Evolutionary conservation across 495 filamentous ascomycete species (phyloP).

Genomic region (Tuber magnatum): DNA sequence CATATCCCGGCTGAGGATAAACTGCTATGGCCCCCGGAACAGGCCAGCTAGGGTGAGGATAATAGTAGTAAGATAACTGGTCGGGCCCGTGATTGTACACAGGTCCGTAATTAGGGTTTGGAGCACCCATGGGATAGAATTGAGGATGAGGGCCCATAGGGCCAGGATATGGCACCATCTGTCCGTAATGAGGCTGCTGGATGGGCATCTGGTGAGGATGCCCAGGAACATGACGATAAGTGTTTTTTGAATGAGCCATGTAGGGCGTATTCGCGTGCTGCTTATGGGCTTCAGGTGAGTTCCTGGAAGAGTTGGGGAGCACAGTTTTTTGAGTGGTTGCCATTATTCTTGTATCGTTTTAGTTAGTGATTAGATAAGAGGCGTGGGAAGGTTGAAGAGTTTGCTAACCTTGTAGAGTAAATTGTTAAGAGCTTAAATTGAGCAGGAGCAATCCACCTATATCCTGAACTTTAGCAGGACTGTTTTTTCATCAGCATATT

Average conservation of each 20-base stretch:
- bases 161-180: constrained; percentile 23
- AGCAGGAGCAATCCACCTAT: neutral
- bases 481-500: neutral
- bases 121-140: constrained; percentile 28
- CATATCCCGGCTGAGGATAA: constrained; percentile 33
- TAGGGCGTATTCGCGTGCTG: constrained; percentile 12
- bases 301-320: constrained; percentile 21
- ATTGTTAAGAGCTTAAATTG: constrained; percentile 7
- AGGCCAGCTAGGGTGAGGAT: constrained; percentile 44
- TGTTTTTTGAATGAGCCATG: constrained; percentile 34
- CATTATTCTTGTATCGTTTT: constrained; percentile 16
- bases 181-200: constrained; percentile 30
- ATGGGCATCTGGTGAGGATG: constrained; percentile 24
- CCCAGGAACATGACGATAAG: constrained; percentile 38
- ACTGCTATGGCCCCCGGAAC: constrained; percentile 33
- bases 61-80: constrained; percentile 28
- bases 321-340: constrained; percentile 19
- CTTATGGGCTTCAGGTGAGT: constrained; percentile 20
- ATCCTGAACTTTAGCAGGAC: neutral
- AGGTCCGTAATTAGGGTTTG: constrained; percentile 27
- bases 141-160: constrained; percentile 29
- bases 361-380: constrained; percentile 13
- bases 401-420: constrained; percentile 5
- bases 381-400: neutral
- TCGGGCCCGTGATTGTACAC: constrained; percentile 27